These are phyloP conservation scores for Pistacia atlantica DNA, from an alignment of 345 rosid genomes.

Conservation along the genomic window DNA sequence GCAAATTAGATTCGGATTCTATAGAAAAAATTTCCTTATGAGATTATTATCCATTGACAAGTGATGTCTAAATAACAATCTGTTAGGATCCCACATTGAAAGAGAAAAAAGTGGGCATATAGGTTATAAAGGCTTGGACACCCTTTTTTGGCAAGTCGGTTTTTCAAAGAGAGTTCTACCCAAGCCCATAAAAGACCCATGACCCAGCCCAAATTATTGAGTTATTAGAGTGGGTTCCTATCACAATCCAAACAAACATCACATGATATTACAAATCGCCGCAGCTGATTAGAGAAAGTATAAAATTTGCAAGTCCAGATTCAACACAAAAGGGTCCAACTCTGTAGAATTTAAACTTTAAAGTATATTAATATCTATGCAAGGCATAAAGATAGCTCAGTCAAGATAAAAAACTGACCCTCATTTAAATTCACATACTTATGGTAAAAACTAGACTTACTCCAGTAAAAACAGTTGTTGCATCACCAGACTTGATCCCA, in stretches of 20 bases:
- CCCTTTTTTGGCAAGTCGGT: too few relatives aligned
- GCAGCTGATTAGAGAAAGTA: background rate
- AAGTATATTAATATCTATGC: background rate
- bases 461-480: constrained; percentile 89
- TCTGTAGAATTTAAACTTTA: background rate
- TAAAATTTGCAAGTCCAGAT: background rate
- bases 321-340: background rate
- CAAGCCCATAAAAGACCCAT: too few relatives aligned
- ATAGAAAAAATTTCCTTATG: constrained; percentile 1
- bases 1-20: background rate
- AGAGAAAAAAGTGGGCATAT: too few relatives aligned
- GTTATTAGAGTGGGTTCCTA: too few relatives aligned
- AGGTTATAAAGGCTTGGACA: too few relatives aligned
- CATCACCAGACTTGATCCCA: constrained; percentile 52
- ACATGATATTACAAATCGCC: background rate
- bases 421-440: constrained; percentile 7
- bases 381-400: too few relatives aligned
- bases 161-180: too few relatives aligned
- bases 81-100: too few relatives aligned
- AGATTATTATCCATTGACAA: background rate
- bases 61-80: background rate
- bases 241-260: background rate
- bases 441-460: constrained; percentile 49
- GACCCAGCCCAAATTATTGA: too few relatives aligned
- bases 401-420: background rate